phyloP scores from a whole-genome alignment of 1,284 basidiomycete genomes.

The Ustilago hordei region DNA sequence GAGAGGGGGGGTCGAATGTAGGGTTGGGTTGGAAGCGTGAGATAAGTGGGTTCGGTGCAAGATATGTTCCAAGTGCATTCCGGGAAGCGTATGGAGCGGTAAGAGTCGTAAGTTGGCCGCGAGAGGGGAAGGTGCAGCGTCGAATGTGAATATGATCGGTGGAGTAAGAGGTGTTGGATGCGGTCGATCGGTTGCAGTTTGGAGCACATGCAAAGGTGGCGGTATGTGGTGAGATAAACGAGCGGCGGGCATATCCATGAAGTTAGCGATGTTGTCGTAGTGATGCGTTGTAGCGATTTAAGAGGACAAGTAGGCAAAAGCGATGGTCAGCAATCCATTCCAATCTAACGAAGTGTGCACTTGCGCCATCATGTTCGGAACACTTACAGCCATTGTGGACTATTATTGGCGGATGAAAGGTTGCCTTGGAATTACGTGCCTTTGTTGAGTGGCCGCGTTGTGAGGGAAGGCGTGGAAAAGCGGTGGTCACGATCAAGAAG shows the following conservation, averaged over 20 bases:
- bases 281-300: neutral
- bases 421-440: neutral
- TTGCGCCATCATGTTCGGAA: neutral
- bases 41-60: neutral
- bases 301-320: neutral
- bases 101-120: neutral
- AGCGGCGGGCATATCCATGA: neutral
- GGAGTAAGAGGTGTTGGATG: neutral
- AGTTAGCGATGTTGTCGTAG: neutral
- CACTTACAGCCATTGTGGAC: conserved; percentile 42
- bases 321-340: conserved; percentile 6
- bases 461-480: neutral
- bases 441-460: neutral
- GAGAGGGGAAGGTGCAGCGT: neutral
- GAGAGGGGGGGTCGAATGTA: neutral
- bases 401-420: neutral
- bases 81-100: neutral
- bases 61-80: neutral
- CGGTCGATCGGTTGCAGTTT: neutral
- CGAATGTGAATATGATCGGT: neutral
- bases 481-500: conserved; percentile 8
- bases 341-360: neutral
- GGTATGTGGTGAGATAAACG: neutral
- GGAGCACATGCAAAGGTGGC: neutral
- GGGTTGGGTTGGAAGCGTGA: neutral